Conservation (phyloP, 2,329 filamentous ascomycete genomes). For the Thelonectria olida region DNA sequence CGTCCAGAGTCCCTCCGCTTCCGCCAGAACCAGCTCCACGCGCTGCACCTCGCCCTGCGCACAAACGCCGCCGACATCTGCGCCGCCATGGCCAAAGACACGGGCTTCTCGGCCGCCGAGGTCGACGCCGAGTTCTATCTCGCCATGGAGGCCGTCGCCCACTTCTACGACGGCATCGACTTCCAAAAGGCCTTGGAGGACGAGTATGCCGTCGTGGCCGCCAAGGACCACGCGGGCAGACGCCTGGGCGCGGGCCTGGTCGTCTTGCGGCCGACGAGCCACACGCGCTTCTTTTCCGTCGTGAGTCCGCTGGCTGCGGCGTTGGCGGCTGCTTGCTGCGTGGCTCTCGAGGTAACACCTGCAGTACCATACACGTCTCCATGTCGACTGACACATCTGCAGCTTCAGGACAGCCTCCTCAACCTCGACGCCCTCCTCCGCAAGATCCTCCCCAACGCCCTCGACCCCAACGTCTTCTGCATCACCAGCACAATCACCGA, state of each 20-base stretch:
- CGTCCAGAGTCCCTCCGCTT: conserved; percentile 31
- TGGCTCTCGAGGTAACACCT: conserved; percentile 25
- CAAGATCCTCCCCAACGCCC: conserved; percentile 15
- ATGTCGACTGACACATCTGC: not conserved
- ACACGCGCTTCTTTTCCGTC: conserved; percentile 32
- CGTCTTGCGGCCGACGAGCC: conserved; percentile 27
- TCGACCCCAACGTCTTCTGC: conserved; percentile 16
- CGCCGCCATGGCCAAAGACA: conserved; percentile 32
- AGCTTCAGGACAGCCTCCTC: conserved; percentile 23
- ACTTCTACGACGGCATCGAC: conserved; percentile 25
- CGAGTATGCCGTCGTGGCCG: conserved; percentile 27
- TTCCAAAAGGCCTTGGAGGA: conserved; percentile 20
- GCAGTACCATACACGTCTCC: not conserved
- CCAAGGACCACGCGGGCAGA: conserved; percentile 17
- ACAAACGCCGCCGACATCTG: conserved; percentile 26
- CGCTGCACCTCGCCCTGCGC: conserved; percentile 19
- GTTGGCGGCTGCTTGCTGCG: conserved; percentile 28
- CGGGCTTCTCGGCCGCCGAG: conserved; percentile 24
- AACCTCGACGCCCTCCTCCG: conserved; percentile 17
- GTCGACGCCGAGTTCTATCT: conserved; percentile 36
- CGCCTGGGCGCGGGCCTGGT: conserved; percentile 29
- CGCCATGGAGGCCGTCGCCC: conserved; percentile 26
- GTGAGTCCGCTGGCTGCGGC: conserved; percentile 26
- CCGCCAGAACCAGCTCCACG: conserved; percentile 29
- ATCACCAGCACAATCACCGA: conserved; percentile 13